Base-by-base conservation (phyloP, 192 early-diverging fungal genomes). In the Paraglomus occultum region DNA sequence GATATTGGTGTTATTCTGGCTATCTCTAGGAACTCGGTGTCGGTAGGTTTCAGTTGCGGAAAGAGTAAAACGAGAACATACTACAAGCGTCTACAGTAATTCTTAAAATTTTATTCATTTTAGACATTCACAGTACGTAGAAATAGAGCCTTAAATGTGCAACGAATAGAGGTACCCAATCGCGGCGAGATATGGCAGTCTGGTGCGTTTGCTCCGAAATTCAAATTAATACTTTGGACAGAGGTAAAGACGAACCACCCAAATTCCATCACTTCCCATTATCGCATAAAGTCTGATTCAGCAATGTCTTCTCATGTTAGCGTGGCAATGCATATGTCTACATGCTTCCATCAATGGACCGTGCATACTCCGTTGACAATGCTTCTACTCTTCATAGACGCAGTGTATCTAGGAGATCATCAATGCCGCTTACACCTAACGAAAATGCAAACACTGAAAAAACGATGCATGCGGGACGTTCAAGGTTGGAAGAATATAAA, bases 151-250 rank as follows among this genome's bases (percentile, higher is more conserved):
- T 8, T 49, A n/a, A 70, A 70, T 59, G 18, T 70, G 45, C 67
- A 70, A 49, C 22, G 45, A 18, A 70, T 70, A 18, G 39, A 6
- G 49, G 17, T 18, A 12, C 22, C 46, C 14, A 57, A 70, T 55
- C 8, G 64, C 50, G 43, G 53, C 49, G 6, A 64, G 61, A 43
- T 63, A 15, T 83, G 80, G 71, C 64, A 74, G 12, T 77, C 77
- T 5, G 83, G 79, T 42, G 62, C 54, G 14, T 83, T 84, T 31
- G 64, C 73, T 23, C 50, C 71, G 6, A 43, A 67, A 23, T 57
- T 69, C 14, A 23, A 73, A 31, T 52, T 81, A 45, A 58, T 74
- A 1, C 47, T 83, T 4, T 83, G 78, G 79, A 83, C 80, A 49
- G 50, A 74, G 76, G 85, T 84, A 74, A 74, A 49, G 11, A n/a